A percentile compares a stretch with the other conserved stretches of the same genome.
Evolutionary conservation across 2,329 filamentous ascomycete species (phyloP).

Genomic region (Mariannaea sp.): DNA sequence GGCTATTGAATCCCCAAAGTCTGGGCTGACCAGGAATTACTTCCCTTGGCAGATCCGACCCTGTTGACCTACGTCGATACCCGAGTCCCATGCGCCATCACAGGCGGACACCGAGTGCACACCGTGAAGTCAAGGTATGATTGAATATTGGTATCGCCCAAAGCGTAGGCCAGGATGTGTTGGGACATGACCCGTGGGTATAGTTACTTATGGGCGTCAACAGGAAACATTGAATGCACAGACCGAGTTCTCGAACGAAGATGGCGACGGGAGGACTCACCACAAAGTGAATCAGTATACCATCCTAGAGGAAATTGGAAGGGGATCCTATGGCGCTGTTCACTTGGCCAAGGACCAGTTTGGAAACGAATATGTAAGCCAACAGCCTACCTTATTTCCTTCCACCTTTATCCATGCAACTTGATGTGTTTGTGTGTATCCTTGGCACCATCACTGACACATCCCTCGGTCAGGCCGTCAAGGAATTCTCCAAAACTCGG

Average conservation of each 20-base stretch:
- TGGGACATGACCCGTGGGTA: neutral
- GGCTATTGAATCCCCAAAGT: neutral
- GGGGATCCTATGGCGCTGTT: constrained; percentile 93
- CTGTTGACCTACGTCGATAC: constrained; percentile 46
- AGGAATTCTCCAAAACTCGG: constrained; percentile 94
- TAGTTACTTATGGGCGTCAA: constrained; percentile 17
- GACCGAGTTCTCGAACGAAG: constrained; percentile 84
- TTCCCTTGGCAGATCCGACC: constrained; percentile 47
- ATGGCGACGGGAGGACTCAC: constrained; percentile 78
- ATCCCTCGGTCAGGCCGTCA: constrained; percentile 71
- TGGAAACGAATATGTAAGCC: constrained; percentile 88
- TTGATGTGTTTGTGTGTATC: too few relatives aligned
- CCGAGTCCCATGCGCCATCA: constrained; percentile 63
- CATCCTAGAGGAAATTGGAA: constrained; percentile 94
- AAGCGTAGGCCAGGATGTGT: neutral
- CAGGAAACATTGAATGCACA: constrained; percentile 91
- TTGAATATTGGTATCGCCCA: neutral
- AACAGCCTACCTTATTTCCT: too few relatives aligned
- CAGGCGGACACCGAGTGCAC: constrained; percentile 60
- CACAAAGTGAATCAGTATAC: constrained; percentile 94
- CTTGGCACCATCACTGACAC: too few relatives aligned
- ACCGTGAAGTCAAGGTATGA: constrained; percentile 61
- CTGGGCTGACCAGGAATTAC: constrained; percentile 10
- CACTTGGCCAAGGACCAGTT: constrained; percentile 89
- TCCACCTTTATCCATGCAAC: too few relatives aligned